These are phyloP conservation scores for Neurospora tetrasperma DNA, from an alignment of 495 filamentous ascomycete genomes.

Conservation along the genomic window DNA sequence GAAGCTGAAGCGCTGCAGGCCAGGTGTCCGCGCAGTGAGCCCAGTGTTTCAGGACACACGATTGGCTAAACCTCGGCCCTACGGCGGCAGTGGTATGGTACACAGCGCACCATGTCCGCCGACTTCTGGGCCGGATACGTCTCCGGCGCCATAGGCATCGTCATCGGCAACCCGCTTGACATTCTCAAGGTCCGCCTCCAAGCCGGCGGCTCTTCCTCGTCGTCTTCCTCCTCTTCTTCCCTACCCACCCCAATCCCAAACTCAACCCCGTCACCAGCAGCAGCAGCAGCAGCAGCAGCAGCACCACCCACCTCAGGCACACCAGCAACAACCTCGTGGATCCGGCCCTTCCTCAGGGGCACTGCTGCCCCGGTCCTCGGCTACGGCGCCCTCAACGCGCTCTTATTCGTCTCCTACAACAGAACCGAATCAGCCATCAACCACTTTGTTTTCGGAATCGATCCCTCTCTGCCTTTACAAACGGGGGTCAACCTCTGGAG, in stretches of 20 bases:
- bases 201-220: slow-evolving; percentile 27
- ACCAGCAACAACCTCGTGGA: slow-evolving; percentile 32
- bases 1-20: neutral
- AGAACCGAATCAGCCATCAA: slow-evolving; percentile 52
- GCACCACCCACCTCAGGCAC: no score
- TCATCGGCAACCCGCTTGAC: slow-evolving; percentile 83
- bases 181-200: slow-evolving; percentile 77
- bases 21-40: neutral
- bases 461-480: slow-evolving; percentile 2
- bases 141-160: slow-evolving; percentile 69
- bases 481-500: slow-evolving; percentile 35
- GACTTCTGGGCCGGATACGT: slow-evolving; percentile 86
- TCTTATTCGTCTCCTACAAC: slow-evolving; percentile 82
- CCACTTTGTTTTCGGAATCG: slow-evolving; percentile 19
- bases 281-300: no score
- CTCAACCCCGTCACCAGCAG: slow-evolving; percentile 38
- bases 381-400: slow-evolving; percentile 80
- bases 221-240: slow-evolving; percentile 54
- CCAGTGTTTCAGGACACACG: neutral
- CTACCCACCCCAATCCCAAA: slow-evolving; percentile 63
- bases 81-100: neutral
- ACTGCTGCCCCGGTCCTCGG: slow-evolving; percentile 72
- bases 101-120: slow-evolving; percentile 48
- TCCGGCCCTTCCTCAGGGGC: slow-evolving; percentile 41
- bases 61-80: neutral